Evolutionary conservation across 1,139 yeast species (phyloP).

Genomic region (Meyerozyma sp.): DNA sequence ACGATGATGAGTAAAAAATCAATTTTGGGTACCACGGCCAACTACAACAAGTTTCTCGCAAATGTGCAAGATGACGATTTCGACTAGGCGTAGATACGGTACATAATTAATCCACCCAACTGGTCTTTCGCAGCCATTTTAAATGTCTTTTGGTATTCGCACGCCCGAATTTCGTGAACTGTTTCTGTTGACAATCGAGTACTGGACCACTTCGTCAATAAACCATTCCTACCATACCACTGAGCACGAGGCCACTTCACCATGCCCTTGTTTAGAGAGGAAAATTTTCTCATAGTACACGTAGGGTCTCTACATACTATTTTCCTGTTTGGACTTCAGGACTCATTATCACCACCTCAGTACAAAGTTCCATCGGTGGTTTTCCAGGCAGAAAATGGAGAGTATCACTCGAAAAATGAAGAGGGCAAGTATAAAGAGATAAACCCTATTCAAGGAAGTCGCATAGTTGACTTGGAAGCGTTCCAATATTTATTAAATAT

Average conservation of each 20-base stretch:
- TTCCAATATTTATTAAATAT: constrained; percentile 63
- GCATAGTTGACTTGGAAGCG: constrained; percentile 63
- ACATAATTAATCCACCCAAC: not conserved
- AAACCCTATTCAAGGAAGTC: constrained; percentile 59
- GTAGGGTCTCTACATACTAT: constrained; percentile 78
- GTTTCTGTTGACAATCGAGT: not conserved
- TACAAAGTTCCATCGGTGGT: constrained; percentile 73
- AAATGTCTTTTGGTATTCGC: not conserved
- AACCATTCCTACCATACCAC: not conserved
- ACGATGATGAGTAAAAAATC: constrained; percentile 31
- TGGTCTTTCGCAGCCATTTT: not conserved
- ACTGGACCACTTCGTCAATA: not conserved
- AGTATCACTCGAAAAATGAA: constrained; percentile 30
- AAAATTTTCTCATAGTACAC: constrained; percentile 58
- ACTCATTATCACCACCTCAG: constrained; percentile 72
- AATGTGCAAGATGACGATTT: constrained; percentile 17
- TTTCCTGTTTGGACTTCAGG: constrained; percentile 78
- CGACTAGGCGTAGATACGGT: not conserved
- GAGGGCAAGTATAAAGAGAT: constrained; percentile 38
- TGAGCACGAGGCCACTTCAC: not conserved
- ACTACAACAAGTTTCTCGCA: constrained; percentile 34
- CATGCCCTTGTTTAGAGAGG: constrained; percentile 62
- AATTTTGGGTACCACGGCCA: constrained; percentile 37
- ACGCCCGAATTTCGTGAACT: not conserved
- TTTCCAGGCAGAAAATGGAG: constrained; percentile 44